Evolutionary conservation across 768 basidiomycete genomes (phyloP).

Genomic region (Phanerochaete carnosa): DNA sequence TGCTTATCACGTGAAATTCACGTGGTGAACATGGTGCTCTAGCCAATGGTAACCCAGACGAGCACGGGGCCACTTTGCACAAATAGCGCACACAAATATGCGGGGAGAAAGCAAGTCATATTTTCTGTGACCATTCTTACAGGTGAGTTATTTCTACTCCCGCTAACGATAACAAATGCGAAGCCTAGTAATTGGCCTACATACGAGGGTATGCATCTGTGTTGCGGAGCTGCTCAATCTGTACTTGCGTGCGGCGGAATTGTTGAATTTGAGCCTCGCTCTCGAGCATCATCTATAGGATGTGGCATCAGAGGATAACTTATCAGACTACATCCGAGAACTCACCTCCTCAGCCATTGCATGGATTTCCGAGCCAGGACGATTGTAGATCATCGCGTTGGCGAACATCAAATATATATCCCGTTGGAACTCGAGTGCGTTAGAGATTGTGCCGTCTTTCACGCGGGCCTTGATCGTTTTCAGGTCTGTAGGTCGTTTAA

Average conservation of each 20-base stretch:
- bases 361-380: conserved; percentile 81
- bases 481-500: conserved; percentile 93
- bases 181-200: conserved; percentile 24
- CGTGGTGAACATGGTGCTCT: neutral
- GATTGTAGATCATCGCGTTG: conserved; percentile 97
- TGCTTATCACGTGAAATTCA: conserved; percentile 12
- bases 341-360: conserved; percentile 89
- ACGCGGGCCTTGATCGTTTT: conserved; percentile 88
- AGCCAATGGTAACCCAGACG: neutral
- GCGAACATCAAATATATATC: conserved; percentile 94
- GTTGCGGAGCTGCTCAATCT: neutral
- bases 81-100: too few relatives aligned
- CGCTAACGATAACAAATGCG: neutral
- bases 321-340: conserved; percentile 1
- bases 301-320: conserved; percentile 3
- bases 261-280: conserved; percentile 63
- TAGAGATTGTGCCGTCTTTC: conserved; percentile 78
- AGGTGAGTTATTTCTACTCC: neutral
- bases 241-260: conserved; percentile 75
- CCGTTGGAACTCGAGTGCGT: conserved; percentile 83
- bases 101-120: neutral
- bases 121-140: too few relatives aligned
- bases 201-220: neutral
- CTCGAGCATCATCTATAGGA: conserved; percentile 69
- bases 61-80: neutral